Base-by-base conservation (phyloP, 176 grass and related monocot species). In the Neostapfia colusana region DNA sequence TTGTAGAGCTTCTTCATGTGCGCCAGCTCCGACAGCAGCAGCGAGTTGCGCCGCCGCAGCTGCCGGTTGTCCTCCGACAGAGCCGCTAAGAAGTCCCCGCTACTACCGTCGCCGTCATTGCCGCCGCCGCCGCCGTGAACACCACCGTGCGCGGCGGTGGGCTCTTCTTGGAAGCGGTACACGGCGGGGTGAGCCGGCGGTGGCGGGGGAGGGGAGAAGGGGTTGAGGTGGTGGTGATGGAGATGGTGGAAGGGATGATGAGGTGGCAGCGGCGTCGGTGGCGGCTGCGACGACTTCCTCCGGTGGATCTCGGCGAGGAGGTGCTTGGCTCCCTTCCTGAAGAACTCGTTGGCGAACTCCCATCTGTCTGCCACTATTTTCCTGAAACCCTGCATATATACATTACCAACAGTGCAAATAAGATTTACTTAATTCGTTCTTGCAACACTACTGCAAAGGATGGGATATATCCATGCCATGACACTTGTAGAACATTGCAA, bases 1-100 rank as follows among this genome's bases (percentile, higher is more conserved):
- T 85, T 91, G 81, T 97, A 97, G 35, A 97, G 91, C 84, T 89
- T 97, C 86, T 93, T 97, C 94, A 91, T 97, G 86, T 89, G 94
- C 10, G 88, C 81, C 62, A 97, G 89, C 79, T 97, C 91, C 53
- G 88, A 93, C 7, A 93, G 50, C 43, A 97, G 91, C 70, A 93
- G 65, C 60, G 88, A 91, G 84, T 97, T 97, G 75, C 86, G 85
- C 60, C 72, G 82, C 86, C 88, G 83, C 68, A 97, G 86, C 69
- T 86, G 82, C 49, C 81, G 84, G 82, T 97, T 97, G 84, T 97
- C 94, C 86, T 91, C 88, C 6, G 91, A 97, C 57, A 97, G 82
- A 10, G 84, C 94, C 21, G 84, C 89, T 73, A 97, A 37, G 54
- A 91, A 91, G 42, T 88, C 88, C 10, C 71, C 82, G 7, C 66